A percentile compares a stretch with the other conserved stretches of the same genome.
phyloP scores from a whole-genome alignment of 1,139 yeast genomes.

The Candida pseudoviswanathii region DNA sequence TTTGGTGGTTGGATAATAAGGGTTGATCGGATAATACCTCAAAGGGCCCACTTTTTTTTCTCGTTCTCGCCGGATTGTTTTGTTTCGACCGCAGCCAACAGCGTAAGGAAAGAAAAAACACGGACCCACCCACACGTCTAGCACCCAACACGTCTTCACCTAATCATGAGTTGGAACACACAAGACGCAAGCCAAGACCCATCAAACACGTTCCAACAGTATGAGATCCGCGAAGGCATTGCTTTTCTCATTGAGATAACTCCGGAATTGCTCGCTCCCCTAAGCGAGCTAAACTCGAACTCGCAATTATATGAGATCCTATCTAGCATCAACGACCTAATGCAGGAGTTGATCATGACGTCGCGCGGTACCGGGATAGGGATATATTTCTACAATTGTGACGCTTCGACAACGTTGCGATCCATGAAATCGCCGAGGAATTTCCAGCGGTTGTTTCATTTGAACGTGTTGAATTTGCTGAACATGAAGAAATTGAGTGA shows the following conservation, averaged over 20 bases:
- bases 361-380: slow-evolving; percentile 69
- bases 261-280: slow-evolving; percentile 44
- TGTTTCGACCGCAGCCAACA: neutral
- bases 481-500: slow-evolving; percentile 44
- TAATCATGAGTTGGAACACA: slow-evolving; percentile 4
- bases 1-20: neutral
- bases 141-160: neutral
- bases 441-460: slow-evolving; percentile 33
- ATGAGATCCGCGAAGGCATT: slow-evolving; percentile 64
- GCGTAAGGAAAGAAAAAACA: no score
- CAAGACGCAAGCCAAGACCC: slow-evolving; percentile 15
- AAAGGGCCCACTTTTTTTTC: neutral
- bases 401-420: slow-evolving; percentile 17
- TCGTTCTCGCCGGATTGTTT: neutral
- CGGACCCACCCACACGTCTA: neutral
- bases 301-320: slow-evolving; percentile 55
- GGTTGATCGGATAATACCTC: neutral
- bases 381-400: slow-evolving; percentile 59
- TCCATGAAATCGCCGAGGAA: slow-evolving; percentile 8
- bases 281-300: slow-evolving; percentile 34
- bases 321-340: slow-evolving; percentile 53
- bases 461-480: slow-evolving; percentile 39
- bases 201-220: slow-evolving; percentile 30
- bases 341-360: slow-evolving; percentile 59
- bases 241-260: slow-evolving; percentile 64